phyloP scores from a whole-genome alignment of 345 rosid genomes.

The Eucalyptus sideroxylon region DNA sequence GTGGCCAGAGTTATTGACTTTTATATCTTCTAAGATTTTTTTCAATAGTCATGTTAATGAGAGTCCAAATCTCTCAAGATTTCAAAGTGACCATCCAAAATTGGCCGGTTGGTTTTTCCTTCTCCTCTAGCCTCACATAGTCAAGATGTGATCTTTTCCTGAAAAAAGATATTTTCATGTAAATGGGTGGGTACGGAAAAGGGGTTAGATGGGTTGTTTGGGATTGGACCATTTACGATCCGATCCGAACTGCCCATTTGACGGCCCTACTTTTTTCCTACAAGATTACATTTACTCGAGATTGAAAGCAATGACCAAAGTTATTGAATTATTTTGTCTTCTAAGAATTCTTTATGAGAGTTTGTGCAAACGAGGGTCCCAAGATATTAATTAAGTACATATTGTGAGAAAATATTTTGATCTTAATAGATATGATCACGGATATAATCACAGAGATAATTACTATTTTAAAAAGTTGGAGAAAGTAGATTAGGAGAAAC shows the following conservation, averaged over 20 bases:
- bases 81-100: no score
- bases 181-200: not conserved
- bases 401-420: not conserved
- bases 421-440: not conserved
- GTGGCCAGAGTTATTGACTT: no score
- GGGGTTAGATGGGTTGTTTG: not conserved
- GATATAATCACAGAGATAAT: not conserved
- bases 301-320: not conserved
- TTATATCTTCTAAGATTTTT: no score
- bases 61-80: no score
- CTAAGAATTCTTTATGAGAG: not conserved
- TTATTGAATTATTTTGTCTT: not conserved
- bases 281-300: not conserved
- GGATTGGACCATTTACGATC: not conserved
- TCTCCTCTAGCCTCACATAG: not conserved
- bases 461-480: not conserved
- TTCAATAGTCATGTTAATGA: no score
- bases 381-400: not conserved
- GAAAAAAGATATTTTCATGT: no score
- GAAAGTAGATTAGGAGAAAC: not conserved
- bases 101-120: not conserved
- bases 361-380: not conserved
- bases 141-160: not conserved
- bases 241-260: no score
- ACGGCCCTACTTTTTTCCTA: not conserved